Evolutionary conservation across 495 filamentous ascomycete species (phyloP), one percentile per base, ranked within the genome.

Genomic region (Tuber calosporum): DNA sequence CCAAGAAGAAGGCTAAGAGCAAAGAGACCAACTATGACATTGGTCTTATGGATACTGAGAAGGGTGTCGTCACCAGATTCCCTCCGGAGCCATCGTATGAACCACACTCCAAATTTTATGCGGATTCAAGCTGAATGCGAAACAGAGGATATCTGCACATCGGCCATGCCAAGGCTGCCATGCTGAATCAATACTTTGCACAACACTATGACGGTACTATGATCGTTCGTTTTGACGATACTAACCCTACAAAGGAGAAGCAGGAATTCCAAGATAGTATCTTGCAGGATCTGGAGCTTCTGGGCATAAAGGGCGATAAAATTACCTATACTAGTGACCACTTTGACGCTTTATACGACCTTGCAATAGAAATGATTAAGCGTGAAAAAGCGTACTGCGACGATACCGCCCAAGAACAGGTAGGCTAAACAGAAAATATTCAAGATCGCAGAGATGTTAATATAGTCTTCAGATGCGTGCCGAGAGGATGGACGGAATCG

Each of bases 151-250:
- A 97, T 78, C 89, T 97, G 42, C 93, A 97, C 83, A 96, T 97
- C 73, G 94, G 94, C 70, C 94, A 97, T 83, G 92, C 92, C 69
- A 97, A 97, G 84, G 94, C 94, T 19, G 94, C 93, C 17, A 85
- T 97, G 62, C 87, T 97, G 62, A 95, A 93, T 83, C 93, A 97
- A 81, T 97, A 93, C 87, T 97, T 97, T 74, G 94, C 93, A 19
- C 91, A 97, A 79, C 89, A 91, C 82, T 96, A 96, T 83, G 88
- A 91, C 66, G 94, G 94, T 72, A 93, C 87, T 45, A 85, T 97
- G 73, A 87, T 93, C 66, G 87, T 94, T 68, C 89, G 93, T 68
- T 93, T 97, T 75, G 94, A 97, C 77, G 94, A 97, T 79, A 97
- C 94, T 67, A 97, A 97, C 83, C 94, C 94, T 19, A 87, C 89